phyloP scores from a whole-genome alignment of 2,329 filamentous ascomycete species.

The Tolypocladium nubicola region DNA sequence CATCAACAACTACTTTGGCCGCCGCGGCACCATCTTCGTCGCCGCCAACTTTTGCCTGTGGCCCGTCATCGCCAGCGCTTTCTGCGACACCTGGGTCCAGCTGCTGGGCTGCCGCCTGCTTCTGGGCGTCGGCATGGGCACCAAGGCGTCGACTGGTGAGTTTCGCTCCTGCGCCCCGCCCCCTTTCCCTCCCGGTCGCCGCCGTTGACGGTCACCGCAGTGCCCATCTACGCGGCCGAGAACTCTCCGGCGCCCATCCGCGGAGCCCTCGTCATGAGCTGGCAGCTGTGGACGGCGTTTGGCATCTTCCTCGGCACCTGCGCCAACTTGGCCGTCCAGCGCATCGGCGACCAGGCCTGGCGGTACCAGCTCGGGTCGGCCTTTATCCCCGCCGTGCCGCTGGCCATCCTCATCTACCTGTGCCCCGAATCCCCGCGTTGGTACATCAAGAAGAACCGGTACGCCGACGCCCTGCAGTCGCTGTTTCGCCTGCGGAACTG shows the following conservation, averaged over 20 bases:
- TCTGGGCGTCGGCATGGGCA: slow-evolving; percentile 68
- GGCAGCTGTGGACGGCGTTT: slow-evolving; percentile 60
- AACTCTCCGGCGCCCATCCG: slow-evolving; percentile 59
- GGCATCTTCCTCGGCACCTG: slow-evolving; percentile 52
- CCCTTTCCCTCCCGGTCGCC: not conserved
- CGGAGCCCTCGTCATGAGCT: slow-evolving; percentile 72
- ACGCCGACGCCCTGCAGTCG: slow-evolving; percentile 48
- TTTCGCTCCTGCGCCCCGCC: not conserved
- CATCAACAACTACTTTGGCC: slow-evolving; percentile 35
- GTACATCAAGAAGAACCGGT: slow-evolving; percentile 56
- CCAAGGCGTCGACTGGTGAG: slow-evolving; percentile 53
- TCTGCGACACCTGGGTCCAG: slow-evolving; percentile 61
- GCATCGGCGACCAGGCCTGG: slow-evolving; percentile 36
- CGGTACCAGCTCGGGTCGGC: slow-evolving; percentile 54
- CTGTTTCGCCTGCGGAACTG: slow-evolving; percentile 41
- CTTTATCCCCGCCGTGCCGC: slow-evolving; percentile 48
- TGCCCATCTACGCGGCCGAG: slow-evolving; percentile 69
- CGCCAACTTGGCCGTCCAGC: slow-evolving; percentile 41
- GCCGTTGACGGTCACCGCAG: slow-evolving; percentile 14
- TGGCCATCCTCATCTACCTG: slow-evolving; percentile 48
- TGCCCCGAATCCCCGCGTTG: slow-evolving; percentile 58
- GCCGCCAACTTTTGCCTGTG: slow-evolving; percentile 63
- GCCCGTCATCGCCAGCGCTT: slow-evolving; percentile 59
- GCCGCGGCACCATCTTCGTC: slow-evolving; percentile 53
- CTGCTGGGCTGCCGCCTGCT: slow-evolving; percentile 61